Evolutionary conservation across 352 stramenopile genomes (phyloP).

Genomic region (Poterioochromonas sp.): DNA sequence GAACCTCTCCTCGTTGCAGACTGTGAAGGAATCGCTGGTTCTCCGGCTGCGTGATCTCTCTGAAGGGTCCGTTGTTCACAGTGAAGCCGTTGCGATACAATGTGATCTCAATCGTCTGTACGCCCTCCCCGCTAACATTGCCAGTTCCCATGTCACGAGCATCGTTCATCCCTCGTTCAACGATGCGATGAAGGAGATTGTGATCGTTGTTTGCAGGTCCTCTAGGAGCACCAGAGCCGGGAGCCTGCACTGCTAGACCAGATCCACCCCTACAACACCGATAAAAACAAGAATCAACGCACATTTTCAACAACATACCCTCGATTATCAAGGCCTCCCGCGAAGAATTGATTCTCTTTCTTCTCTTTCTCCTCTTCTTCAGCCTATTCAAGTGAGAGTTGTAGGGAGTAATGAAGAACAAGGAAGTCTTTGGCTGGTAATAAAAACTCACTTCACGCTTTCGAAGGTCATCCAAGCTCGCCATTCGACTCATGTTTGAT

Average conservation of each 20-base stretch:
- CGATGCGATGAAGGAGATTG: background rate
- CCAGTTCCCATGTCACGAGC: background rate
- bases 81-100: conserved; percentile 8
- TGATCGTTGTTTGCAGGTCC: background rate
- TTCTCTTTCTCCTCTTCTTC: background rate
- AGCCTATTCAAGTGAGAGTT: background rate
- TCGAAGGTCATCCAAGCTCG: background rate
- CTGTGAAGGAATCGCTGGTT: background rate
- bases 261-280: background rate
- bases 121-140: background rate
- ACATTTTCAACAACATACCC: no score
- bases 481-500: background rate
- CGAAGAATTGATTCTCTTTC: background rate
- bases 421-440: background rate
- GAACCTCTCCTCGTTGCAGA: background rate
- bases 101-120: background rate
- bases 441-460: background rate
- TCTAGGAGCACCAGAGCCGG: background rate
- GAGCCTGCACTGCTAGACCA: background rate
- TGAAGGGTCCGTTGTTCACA: background rate
- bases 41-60: background rate
- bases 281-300: no score
- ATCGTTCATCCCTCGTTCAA: background rate
- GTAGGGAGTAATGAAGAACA: background rate
- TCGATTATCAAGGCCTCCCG: background rate